These are phyloP conservation scores for Alternaria arborescens DNA, from an alignment of 2,329 filamentous ascomycete species.

Conservation along the genomic window DNA sequence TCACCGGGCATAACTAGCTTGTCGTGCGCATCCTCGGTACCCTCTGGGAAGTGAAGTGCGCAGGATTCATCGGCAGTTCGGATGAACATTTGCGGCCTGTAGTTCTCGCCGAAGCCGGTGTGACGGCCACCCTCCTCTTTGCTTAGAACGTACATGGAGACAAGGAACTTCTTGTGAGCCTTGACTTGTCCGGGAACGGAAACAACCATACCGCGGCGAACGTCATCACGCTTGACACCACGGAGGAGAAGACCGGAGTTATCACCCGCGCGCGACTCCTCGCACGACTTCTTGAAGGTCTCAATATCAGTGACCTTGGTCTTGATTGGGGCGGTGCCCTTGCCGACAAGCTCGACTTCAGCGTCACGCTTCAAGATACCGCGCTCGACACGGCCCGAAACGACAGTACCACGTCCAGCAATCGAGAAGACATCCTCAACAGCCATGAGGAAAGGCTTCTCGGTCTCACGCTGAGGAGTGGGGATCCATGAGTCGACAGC, in stretches of 20 bases:
- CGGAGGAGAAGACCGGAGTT: slow-evolving; percentile 97
- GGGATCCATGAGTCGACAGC: slow-evolving; percentile 97
- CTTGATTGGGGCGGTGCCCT: slow-evolving; percentile 83
- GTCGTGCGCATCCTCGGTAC: slow-evolving; percentile 72
- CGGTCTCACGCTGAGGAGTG: slow-evolving; percentile 88
- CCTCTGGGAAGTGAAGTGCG: slow-evolving; percentile 85
- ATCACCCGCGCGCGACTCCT: slow-evolving; percentile 94
- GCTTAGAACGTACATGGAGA: slow-evolving; percentile 94
- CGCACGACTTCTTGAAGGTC: slow-evolving; percentile 99
- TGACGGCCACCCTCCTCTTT: slow-evolving; percentile 99
- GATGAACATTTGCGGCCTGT: slow-evolving; percentile 95
- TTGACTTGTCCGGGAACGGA: slow-evolving; percentile 83
- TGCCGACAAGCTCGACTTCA: slow-evolving; percentile 94
- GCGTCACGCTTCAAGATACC: slow-evolving; percentile 91
- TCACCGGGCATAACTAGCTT: slow-evolving; percentile 98
- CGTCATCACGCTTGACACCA: slow-evolving; percentile 94
- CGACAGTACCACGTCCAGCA: slow-evolving; percentile 90
- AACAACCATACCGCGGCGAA: slow-evolving; percentile 94
- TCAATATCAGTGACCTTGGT: slow-evolving; percentile 99
- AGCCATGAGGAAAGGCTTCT: slow-evolving; percentile 99
- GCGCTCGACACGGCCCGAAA: slow-evolving; percentile 96
- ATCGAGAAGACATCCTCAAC: slow-evolving; percentile 75
- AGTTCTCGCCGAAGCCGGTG: slow-evolving; percentile 95
- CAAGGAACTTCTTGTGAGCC: slow-evolving; percentile 89
- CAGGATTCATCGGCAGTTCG: slow-evolving; percentile 84